Percentiles rank a stretch among this genome's conserved stretches.
Conservation (phyloP, 2,329 filamentous ascomycete species). For the Colletotrichum camelliae region DNA sequence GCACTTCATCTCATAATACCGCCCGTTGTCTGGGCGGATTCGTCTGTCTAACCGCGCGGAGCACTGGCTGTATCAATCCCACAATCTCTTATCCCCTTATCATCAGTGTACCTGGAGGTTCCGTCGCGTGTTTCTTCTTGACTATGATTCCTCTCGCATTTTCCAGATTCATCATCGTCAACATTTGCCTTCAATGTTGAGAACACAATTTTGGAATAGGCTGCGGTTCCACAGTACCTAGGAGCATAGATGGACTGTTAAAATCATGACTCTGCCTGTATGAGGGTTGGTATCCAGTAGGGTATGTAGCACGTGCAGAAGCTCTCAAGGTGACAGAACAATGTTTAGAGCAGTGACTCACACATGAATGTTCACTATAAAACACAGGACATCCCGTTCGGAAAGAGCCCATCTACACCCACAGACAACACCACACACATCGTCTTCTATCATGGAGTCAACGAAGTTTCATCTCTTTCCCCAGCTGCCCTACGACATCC, state of each 20-base stretch:
- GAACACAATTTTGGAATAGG: neutral
- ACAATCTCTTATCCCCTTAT: too few relatives aligned
- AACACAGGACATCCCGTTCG: neutral
- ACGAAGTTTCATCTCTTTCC: neutral
- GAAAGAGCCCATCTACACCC: neutral
- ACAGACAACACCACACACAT: neutral
- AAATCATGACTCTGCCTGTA: too few relatives aligned
- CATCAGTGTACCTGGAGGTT: neutral
- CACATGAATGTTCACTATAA: neutral
- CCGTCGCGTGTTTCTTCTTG: neutral
- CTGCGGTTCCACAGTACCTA: too few relatives aligned
- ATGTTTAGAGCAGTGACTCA: neutral
- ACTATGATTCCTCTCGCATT: too few relatives aligned
- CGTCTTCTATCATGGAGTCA: neutral
- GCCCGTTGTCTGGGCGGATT: too few relatives aligned
- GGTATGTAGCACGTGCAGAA: neutral
- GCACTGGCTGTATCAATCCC: too few relatives aligned
- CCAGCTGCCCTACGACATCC: neutral
- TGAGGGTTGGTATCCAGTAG: neutral
- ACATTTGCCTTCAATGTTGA: too few relatives aligned
- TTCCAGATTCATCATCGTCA: neutral
- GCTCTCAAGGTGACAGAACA: neutral
- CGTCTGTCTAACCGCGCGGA: too few relatives aligned
- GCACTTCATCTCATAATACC: too few relatives aligned
- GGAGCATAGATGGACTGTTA: too few relatives aligned